Evolutionary conservation across 345 rosid species (phyloP).

Genomic region (Citrus maxima): DNA sequence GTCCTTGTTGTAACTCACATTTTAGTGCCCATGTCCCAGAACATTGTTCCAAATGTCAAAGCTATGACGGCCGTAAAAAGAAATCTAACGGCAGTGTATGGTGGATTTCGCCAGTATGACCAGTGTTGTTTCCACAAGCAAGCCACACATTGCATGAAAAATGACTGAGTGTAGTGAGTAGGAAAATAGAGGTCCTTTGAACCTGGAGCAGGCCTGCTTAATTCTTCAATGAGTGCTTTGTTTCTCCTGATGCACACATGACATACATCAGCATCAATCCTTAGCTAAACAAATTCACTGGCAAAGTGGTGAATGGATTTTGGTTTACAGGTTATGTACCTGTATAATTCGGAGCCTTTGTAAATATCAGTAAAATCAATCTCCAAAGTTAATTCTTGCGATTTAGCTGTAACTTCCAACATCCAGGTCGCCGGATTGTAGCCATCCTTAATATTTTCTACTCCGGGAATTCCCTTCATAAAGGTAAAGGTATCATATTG

Average conservation of each 20-base stretch:
- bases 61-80: no score
- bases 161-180: no score
- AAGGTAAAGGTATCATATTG: neutral
- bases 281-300: neutral
- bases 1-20: slow-evolving; percentile 29
- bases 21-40: no score
- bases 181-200: slow-evolving; percentile 20
- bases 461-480: slow-evolving; percentile 52
- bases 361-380: slow-evolving; percentile 38
- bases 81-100: no score
- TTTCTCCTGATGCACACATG: slow-evolving; percentile 51
- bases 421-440: slow-evolving; percentile 93
- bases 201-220: slow-evolving; percentile 57
- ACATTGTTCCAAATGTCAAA: no score
- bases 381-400: slow-evolving; percentile 61
- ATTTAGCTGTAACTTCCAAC: slow-evolving; percentile 57
- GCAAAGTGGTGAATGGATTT: neutral
- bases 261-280: neutral
- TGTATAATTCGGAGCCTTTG: slow-evolving; percentile 47
- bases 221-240: slow-evolving; percentile 56
- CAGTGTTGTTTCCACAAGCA: no score
- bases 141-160: no score
- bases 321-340: slow-evolving; percentile 13
- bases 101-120: no score
- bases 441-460: slow-evolving; percentile 58